Base-by-base conservation (phyloP, 371 early-diverging fungal species). In the Dinochytrium kinnereticum region DNA sequence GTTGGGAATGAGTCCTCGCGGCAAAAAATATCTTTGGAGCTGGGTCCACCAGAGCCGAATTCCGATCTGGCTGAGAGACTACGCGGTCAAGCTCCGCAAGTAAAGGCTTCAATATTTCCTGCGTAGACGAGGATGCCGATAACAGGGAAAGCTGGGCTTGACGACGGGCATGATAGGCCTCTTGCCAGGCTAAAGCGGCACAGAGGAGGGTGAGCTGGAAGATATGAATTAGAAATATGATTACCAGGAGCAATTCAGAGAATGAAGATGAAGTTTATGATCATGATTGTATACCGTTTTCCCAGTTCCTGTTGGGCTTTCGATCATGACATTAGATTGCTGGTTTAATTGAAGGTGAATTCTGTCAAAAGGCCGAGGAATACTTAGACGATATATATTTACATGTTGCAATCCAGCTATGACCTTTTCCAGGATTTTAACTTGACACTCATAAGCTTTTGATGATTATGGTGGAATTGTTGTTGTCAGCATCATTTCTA, bases 261-360 rank as follows among this genome's bases (percentile, higher is more conserved):
- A n/a, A n/a, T n/a, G n/a, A n/a, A n/a, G n/a, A n/a, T n/a, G n/a
- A n/a, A n/a, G n/a, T n/a, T n/a, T n/a, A n/a, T n/a, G n/a, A n/a
- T n/a, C n/a, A n/a, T n/a, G n/a, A n/a, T n/a, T n/a, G n/a, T 91
- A 91, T 1, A 95, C 85, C 24, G 94, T 92, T 84, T 96, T 96
- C 40, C 95, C 96, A 1, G 96, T 96, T 10, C 96, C 96, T 1
- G 95, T 95, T 7, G 95, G 95, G 24, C 90, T 90, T 77, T 95
- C 70, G 69, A 70, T 49, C n/a, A 64, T 30, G 31, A 50, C 75
- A 51, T 65, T 65, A 26, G n/a, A 36, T 15, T 36, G 28, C 64
- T 39, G 15, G 17, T 1, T 28, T 33, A n/a, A 34, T 1, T 28
- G 68, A 1, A 68, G 1, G 55, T 30, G 44, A 13, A 44, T 44